phyloP scores from a whole-genome alignment of 306 rosid species.

The Gleditsia sinensis region DNA sequence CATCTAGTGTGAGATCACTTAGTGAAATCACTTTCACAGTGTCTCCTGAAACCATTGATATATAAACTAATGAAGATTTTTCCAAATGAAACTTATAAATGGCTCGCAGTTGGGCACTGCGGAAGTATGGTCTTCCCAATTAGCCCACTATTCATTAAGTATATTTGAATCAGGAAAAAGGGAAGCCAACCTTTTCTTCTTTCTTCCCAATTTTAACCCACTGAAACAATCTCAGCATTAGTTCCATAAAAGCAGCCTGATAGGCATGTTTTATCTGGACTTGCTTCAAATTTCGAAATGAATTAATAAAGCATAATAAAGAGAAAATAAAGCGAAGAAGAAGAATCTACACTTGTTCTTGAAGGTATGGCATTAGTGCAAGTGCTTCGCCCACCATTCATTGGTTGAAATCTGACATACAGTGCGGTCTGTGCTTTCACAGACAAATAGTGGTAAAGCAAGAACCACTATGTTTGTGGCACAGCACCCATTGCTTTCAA shows the following conservation, averaged over 20 bases:
- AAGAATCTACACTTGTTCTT: conserved; percentile 27
- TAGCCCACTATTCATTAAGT: conserved; percentile 36
- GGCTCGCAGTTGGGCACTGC: too few relatives aligned
- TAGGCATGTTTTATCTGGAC: conserved; percentile 7
- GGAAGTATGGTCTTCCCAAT: too few relatives aligned
- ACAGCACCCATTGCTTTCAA: conserved; percentile 39
- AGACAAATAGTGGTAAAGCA: conserved; percentile 57
- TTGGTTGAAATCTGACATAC: conserved; percentile 50
- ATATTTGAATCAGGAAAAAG: conserved; percentile 28
- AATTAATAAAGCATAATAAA: not conserved
- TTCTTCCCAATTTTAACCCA: conserved; percentile 30
- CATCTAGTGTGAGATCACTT: conserved; percentile 19
- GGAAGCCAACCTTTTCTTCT: conserved; percentile 36
- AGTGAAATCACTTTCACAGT: conserved; percentile 40
- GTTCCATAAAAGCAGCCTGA: conserved; percentile 8
- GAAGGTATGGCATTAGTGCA: conserved; percentile 33
- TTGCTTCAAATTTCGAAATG: conserved; percentile 9
- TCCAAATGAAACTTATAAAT: too few relatives aligned
- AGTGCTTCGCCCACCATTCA: conserved; percentile 41
- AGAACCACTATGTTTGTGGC: conserved; percentile 43
- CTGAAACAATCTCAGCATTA: conserved; percentile 15
- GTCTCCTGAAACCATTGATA: conserved; percentile 29
- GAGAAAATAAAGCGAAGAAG: conserved; percentile 11
- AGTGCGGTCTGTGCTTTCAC: conserved; percentile 58
- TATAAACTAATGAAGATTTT: conserved; percentile 25